Base-by-base conservation (phyloP, 2,329 filamentous ascomycete genomes). In the Saccharata proteae region DNA sequence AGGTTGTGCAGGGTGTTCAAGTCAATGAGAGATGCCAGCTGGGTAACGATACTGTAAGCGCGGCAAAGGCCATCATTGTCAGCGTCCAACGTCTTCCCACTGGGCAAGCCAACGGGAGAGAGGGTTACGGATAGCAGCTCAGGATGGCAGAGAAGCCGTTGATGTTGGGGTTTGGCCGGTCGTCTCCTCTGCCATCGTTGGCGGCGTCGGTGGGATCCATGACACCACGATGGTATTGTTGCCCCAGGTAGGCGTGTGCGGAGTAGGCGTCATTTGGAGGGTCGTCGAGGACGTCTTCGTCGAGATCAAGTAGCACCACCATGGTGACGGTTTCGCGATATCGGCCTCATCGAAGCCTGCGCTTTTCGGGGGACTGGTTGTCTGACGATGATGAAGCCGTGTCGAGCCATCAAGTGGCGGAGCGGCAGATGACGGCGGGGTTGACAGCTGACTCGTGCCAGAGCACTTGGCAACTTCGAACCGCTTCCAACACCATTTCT, bases 1-100 rank as follows among this genome's bases (percentile, higher is more conserved):
- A 96, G 72, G 41, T 78, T 76, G 54, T 93, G 78, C 45, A 94
- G 71, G 10, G 82, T 79, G 54, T 88, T 93, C 30, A 93, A 71
- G 52, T 96, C 88, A 51, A 94, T 74, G 43, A 72, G 70, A 18
- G 74, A 70, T 29, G 81, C 80, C 42, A 94, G 71, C 45, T 78
- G 71, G 41, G 75, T 72, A 44, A 81, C 74, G 49, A 93, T 74
- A 46, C 85, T 93, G 61, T 37, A 40, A 25, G n/a, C n/a, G n/a
- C n/a, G 12, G 10, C 13, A 30, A 31, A 34, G 26, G 13, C 13
- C n/a, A 6, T 26, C n/a, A n/a, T n/a, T n/a, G n/a, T n/a, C n/a
- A n/a, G n/a, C n/a, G n/a, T n/a, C n/a, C n/a, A n/a, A n/a, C n/a
- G n/a, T n/a, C n/a, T 16, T 16, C 25, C 16, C 9, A 10, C 25